These are phyloP conservation scores for Coemansia guatemalensis DNA, from an alignment of 192 early-diverging fungal species.

Conservation along the genomic window DNA sequence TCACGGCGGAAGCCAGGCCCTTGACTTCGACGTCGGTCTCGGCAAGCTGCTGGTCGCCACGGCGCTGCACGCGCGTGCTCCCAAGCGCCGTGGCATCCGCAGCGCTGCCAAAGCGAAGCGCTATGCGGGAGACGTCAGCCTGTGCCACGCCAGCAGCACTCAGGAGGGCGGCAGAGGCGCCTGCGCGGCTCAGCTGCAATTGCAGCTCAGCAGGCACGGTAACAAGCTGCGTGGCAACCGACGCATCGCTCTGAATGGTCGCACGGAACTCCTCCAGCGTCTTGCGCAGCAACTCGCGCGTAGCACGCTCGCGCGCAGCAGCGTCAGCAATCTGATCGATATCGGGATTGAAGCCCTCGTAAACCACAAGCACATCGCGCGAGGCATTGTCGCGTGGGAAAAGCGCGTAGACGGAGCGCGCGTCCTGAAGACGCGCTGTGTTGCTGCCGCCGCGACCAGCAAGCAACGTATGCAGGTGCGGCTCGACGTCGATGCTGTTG, in stretches of 20 bases:
- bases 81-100: slow-evolving; percentile 27
- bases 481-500: slow-evolving; percentile 71
- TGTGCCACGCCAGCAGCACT: slow-evolving; percentile 28
- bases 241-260: slow-evolving; percentile 61
- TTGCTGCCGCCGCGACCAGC: slow-evolving; percentile 63
- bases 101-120: slow-evolving; percentile 67
- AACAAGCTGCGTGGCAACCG: slow-evolving; percentile 62
- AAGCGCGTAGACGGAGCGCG: slow-evolving; percentile 72
- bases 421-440: slow-evolving; percentile 63
- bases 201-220: slow-evolving; percentile 76
- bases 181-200: slow-evolving; percentile 65
- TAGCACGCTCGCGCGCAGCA: slow-evolving; percentile 58
- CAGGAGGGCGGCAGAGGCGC: slow-evolving; percentile 72
- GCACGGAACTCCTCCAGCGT: slow-evolving; percentile 70
- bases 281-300: slow-evolving; percentile 47
- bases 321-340: slow-evolving; percentile 50
- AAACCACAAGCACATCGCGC: slow-evolving; percentile 77
- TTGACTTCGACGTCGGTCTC: slow-evolving; percentile 76
- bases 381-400: slow-evolving; percentile 65
- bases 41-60: slow-evolving; percentile 45
- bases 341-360: slow-evolving; percentile 61
- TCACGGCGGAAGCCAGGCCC: slow-evolving; percentile 78
- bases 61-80: slow-evolving; percentile 52
- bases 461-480: slow-evolving; percentile 71
- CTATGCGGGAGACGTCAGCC: slow-evolving; percentile 60